Percentiles rank a stretch among this genome's conserved stretches.
phyloP scores from a whole-genome alignment of 1,284 basidiomycete species.

The Moniliella sp. region DNA sequence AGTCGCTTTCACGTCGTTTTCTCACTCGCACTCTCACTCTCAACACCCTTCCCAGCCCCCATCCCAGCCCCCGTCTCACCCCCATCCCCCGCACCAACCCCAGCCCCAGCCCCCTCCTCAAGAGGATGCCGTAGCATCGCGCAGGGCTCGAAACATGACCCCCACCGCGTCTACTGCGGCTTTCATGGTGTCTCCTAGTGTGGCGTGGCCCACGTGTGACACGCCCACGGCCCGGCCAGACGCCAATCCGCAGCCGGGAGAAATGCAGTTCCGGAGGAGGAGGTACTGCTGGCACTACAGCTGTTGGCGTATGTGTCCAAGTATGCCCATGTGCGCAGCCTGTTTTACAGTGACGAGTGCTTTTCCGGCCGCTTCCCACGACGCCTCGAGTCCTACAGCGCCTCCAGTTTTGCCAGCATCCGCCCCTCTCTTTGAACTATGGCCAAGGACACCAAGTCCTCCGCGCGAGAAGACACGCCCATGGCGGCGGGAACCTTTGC shows the following conservation, averaged over 20 bases:
- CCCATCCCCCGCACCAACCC: conserved; percentile 4
- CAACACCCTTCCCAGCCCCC: neutral
- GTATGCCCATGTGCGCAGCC: conserved; percentile 88
- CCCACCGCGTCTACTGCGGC: neutral
- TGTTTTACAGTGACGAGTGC: conserved; percentile 48
- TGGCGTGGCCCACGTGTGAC: neutral
- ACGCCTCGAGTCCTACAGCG: conserved; percentile 13
- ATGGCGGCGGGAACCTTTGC: too few relatives aligned
- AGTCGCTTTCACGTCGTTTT: neutral
- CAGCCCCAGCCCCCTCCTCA: too few relatives aligned
- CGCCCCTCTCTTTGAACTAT: too few relatives aligned
- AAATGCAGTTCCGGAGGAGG: conserved; percentile 62
- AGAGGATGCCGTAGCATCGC: too few relatives aligned
- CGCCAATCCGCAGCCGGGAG: too few relatives aligned
- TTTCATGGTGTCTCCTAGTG: neutral
- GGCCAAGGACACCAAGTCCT: too few relatives aligned
- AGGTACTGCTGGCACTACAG: conserved; percentile 72
- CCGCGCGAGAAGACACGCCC: too few relatives aligned
- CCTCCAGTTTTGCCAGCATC: too few relatives aligned
- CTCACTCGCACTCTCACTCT: neutral
- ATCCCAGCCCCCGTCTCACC: conserved; percentile 1
- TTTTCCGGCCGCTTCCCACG: conserved; percentile 10
- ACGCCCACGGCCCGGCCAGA: too few relatives aligned
- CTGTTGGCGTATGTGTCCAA: conserved; percentile 88
- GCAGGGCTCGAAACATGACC: neutral